Evolutionary conservation across 148 eudicot genomes (phyloP).

Genomic region (Camellia japonica): DNA sequence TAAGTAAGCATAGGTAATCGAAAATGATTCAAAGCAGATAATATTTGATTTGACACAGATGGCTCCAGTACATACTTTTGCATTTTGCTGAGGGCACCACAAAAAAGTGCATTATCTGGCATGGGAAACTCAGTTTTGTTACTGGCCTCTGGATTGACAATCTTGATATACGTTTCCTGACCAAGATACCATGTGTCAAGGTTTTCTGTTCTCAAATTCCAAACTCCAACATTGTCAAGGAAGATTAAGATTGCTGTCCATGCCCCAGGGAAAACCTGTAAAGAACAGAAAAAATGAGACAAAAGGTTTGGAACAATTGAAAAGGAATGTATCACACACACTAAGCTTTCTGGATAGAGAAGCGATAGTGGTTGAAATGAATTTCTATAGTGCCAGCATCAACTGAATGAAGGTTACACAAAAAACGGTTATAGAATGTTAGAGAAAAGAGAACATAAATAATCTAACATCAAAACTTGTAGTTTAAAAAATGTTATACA

Average conservation of each 20-base stretch:
- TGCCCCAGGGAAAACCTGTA: constrained; percentile 92
- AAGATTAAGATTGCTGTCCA: constrained; percentile 92
- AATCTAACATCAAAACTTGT: no score
- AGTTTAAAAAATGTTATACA: no score
- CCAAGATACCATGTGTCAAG: constrained; percentile 97
- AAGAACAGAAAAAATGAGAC: constrained; percentile 7
- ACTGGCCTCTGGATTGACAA: constrained; percentile 70
- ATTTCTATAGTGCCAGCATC: no score
- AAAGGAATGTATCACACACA: not conserved
- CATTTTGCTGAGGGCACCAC: constrained; percentile 69
- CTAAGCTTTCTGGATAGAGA: no score
- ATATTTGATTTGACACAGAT: not conserved
- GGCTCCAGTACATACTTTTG: constrained; percentile 50
- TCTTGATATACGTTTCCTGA: constrained; percentile 84
- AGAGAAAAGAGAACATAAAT: no score
- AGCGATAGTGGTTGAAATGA: no score
- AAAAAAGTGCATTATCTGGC: constrained; percentile 78
- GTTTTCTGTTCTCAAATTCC: constrained; percentile 94
- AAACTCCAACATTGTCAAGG: constrained; percentile 87
- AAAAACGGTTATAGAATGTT: not conserved
- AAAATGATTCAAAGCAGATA: not conserved
- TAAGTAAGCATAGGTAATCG: not conserved
- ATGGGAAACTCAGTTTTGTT: constrained; percentile 73
- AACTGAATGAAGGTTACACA: not conserved
- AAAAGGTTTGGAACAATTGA: not conserved